phyloP scores from a whole-genome alignment of 2,329 filamentous ascomycete genomes.

The Epichloe hybrida region DNA sequence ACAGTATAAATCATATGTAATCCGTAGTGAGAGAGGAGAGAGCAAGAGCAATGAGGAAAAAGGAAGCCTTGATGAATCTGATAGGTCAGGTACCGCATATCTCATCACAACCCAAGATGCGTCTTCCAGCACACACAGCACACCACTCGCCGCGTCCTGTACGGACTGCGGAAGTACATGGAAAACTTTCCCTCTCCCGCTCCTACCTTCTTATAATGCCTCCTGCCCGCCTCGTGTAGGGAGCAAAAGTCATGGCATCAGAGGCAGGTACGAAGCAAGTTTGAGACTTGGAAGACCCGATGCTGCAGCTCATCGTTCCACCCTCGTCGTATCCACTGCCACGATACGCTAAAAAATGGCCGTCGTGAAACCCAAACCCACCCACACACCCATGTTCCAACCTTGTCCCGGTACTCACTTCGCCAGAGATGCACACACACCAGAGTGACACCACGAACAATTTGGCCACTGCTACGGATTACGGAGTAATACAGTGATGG shows the following conservation, averaged over 20 bases:
- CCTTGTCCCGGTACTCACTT: no score
- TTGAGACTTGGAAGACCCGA: not conserved
- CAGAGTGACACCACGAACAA: no score
- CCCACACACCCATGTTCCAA: not conserved
- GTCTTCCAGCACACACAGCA: not conserved
- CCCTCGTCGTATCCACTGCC: constrained; percentile 1
- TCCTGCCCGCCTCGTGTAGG: not conserved
- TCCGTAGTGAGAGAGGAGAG: not conserved
- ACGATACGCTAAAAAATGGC: constrained; percentile 4
- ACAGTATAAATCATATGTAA: not conserved
- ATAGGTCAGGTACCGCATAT: not conserved
- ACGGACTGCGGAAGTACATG: no score
- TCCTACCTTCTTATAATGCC: no score
- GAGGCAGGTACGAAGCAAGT: constrained; percentile 3
- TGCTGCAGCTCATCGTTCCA: constrained; percentile 2
- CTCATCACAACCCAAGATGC: not conserved
- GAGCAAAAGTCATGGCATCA: not conserved
- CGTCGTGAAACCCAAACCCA: constrained; percentile 1
- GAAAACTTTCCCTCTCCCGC: no score
- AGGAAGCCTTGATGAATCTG: not conserved
- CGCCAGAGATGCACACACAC: no score
- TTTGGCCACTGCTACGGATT: no score
- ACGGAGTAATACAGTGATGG: not conserved
- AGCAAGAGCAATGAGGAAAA: not conserved
- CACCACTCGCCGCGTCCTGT: not conserved